A percentile compares a stretch with the other conserved stretches of the same genome.
phyloP scores from a whole-genome alignment of 192 early-diverging fungal genomes.

The Podila verticillata region DNA sequence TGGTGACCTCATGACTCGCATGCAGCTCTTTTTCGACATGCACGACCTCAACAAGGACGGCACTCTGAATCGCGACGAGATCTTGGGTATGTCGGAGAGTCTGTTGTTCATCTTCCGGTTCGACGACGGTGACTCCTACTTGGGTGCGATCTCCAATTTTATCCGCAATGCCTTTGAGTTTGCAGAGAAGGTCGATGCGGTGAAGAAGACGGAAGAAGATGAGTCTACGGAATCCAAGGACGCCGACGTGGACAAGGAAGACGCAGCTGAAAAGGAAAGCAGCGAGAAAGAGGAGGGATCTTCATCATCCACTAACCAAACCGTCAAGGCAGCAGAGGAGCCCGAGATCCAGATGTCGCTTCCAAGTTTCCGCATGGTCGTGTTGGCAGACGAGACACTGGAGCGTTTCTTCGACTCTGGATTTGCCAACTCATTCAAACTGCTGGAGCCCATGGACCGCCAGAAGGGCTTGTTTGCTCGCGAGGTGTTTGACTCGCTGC shows the following conservation, averaged over 20 bases:
- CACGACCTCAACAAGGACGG: slow-evolving; percentile 78
- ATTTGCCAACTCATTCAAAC: slow-evolving; percentile 67
- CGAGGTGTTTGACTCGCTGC: slow-evolving; percentile 67
- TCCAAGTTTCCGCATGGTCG: slow-evolving; percentile 70
- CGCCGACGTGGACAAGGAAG: slow-evolving; percentile 1
- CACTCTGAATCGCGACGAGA: slow-evolving; percentile 76
- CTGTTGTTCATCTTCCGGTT: slow-evolving; percentile 80
- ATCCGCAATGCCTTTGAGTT: slow-evolving; percentile 72
- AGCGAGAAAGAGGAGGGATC: neutral
- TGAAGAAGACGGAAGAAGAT: slow-evolving; percentile 21
- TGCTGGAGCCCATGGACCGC: slow-evolving; percentile 67
- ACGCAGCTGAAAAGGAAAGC: neutral
- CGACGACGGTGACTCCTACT: slow-evolving; percentile 64
- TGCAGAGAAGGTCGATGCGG: slow-evolving; percentile 48
- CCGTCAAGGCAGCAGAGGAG: slow-evolving; percentile 19
- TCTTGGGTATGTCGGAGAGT: slow-evolving; percentile 86
- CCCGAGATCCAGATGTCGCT: slow-evolving; percentile 56
- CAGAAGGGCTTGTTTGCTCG: slow-evolving; percentile 59
- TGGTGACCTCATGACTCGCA: slow-evolving; percentile 79
- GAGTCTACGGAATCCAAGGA: neutral
- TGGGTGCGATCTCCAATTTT: slow-evolving; percentile 67
- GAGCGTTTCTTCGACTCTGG: slow-evolving; percentile 83
- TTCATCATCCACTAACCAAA: slow-evolving; percentile 9
- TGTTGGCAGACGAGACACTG: slow-evolving; percentile 88
- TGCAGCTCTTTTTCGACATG: slow-evolving; percentile 85